These are phyloP conservation scores for Acacia pycnantha DNA, from an alignment of 331 rosid species.

Conservation along the genomic window DNA sequence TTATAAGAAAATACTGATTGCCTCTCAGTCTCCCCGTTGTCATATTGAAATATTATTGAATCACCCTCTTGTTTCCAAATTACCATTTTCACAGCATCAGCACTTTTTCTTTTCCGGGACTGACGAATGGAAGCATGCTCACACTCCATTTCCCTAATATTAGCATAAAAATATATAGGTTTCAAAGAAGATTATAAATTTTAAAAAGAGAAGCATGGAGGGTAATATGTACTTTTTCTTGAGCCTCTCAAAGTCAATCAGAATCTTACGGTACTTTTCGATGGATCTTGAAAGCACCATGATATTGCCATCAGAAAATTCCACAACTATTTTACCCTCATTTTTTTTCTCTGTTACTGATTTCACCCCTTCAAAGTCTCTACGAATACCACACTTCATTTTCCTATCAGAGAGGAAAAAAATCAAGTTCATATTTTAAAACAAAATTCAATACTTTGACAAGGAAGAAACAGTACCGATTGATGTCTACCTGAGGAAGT, in stretches of 20 bases:
- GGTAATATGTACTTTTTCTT: neutral
- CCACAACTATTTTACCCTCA: neutral
- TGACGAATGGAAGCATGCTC: no score
- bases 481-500: no score
- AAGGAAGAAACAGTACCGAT: no score
- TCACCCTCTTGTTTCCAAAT: neutral
- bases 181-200: neutral
- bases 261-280: neutral
- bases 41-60: neutral
- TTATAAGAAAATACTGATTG: neutral
- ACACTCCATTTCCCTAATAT: neutral
- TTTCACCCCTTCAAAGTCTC: neutral
- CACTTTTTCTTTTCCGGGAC: neutral
- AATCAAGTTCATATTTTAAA: no score
- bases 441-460: no score
- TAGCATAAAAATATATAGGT: neutral
- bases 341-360: neutral
- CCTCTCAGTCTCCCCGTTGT: neutral
- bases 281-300: neutral
- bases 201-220: neutral
- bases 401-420: neutral
- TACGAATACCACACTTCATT: neutral
- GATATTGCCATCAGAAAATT: neutral
- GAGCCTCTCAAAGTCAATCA: neutral
- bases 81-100: neutral